A percentile compares a stretch with the other conserved stretches of the same genome.
Conservation (phyloP, 2,329 filamentous ascomycete species). For the Calcarisporium arbuscula region DNA sequence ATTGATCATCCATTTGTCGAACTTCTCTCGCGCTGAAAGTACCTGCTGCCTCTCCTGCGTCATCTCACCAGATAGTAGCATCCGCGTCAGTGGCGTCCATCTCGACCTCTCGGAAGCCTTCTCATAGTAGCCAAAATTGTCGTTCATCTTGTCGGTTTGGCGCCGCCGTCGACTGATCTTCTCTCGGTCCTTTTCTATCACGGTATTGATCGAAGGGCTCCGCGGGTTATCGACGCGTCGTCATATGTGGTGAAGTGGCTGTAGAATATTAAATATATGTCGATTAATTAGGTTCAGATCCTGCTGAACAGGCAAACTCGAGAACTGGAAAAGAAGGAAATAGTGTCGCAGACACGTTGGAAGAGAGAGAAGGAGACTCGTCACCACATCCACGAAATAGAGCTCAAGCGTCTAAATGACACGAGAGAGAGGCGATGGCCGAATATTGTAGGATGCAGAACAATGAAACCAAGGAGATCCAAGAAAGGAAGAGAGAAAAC, state of each 20-base stretch:
- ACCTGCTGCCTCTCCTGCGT: constrained; percentile 65
- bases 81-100: constrained; percentile 77
- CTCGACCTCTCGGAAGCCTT: constrained; percentile 62
- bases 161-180: constrained; percentile 10
- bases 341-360: too few relatives aligned
- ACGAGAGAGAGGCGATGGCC: too few relatives aligned
- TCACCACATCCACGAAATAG: too few relatives aligned
- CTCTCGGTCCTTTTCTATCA: constrained; percentile 2
- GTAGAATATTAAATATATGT: too few relatives aligned
- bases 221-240: too few relatives aligned
- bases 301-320: constrained; percentile 40
- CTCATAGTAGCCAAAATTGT: constrained; percentile 21
- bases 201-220: too few relatives aligned
- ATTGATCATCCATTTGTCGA: constrained; percentile 86
- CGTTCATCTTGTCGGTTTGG: constrained; percentile 22
- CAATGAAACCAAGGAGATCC: background rate
- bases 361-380: constrained; percentile 19
- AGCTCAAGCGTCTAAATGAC: too few relatives aligned
- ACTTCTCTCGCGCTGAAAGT: constrained; percentile 62
- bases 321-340: constrained; percentile 22
- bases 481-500: constrained; percentile 4
- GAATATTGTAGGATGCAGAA: too few relatives aligned
- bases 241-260: too few relatives aligned
- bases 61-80: constrained; percentile 79
- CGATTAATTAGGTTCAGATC: constrained; percentile 49